A percentile compares a stretch with the other conserved stretches of the same genome.
Evolutionary conservation across 805 yeast species (phyloP).

Genomic region (Debaryomyces prosopidis): DNA sequence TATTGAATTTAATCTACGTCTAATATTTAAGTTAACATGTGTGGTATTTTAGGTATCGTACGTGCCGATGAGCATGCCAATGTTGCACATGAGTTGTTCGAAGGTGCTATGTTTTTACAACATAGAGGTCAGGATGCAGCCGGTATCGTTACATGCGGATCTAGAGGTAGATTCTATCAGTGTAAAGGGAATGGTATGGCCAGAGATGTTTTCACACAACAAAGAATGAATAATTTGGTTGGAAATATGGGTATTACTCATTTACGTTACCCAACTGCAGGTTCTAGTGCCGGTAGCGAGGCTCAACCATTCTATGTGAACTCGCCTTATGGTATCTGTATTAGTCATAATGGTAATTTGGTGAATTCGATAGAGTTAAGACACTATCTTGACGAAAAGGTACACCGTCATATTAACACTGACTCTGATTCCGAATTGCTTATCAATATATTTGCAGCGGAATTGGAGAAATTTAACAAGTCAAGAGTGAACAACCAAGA

Average conservation of each 20-base stretch:
- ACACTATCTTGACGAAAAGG: constrained; percentile 84
- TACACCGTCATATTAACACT: constrained; percentile 96
- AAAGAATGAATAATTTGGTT: constrained; percentile 71
- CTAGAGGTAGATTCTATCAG: constrained; percentile 90
- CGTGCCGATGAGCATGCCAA: constrained; percentile 69
- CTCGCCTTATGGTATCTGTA: constrained; percentile 89
- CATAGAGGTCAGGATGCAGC: constrained; percentile 99
- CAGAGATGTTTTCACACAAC: constrained; percentile 89
- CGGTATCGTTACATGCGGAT: constrained; percentile 96
- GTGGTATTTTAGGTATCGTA: constrained; percentile 91
- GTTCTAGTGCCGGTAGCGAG: constrained; percentile 91
- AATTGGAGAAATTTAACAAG: constrained; percentile 87
- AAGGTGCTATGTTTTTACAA: constrained; percentile 89
- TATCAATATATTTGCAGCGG: constrained; percentile 87
- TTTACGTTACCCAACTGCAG: constrained; percentile 96
- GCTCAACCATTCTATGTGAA: constrained; percentile 99
- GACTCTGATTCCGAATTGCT: constrained; percentile 94
- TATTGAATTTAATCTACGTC: constrained; percentile 2
- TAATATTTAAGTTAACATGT: constrained; percentile 51
- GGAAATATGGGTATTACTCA: constrained; percentile 97
- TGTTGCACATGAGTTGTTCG: constrained; percentile 89
- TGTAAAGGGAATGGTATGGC: constrained; percentile 99
- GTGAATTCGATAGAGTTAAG: constrained; percentile 81
- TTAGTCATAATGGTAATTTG: constrained; percentile 93
- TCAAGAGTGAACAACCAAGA: constrained; percentile 90